phyloP scores from a whole-genome alignment of 2,329 filamentous ascomycete species.

The Aspergillus versicolor region DNA sequence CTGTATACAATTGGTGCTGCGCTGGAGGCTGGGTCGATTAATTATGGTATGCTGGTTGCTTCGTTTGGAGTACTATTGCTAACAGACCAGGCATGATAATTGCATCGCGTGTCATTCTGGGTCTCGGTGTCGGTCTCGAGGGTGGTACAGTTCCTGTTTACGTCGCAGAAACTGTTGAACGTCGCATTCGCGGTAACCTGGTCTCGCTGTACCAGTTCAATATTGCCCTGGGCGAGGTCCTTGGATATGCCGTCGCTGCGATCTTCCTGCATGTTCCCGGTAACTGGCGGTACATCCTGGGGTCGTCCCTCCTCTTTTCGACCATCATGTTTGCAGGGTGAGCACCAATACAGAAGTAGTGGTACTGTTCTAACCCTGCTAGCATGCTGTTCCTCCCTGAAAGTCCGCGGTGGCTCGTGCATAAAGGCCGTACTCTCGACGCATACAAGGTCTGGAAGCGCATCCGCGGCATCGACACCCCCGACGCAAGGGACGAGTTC shows the following conservation, averaged over 20 bases:
- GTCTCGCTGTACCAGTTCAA: slow-evolving; percentile 75
- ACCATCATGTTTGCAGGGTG: slow-evolving; percentile 52
- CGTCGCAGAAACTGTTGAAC: slow-evolving; percentile 67
- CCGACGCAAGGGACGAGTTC: slow-evolving; percentile 66
- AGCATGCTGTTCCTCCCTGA: slow-evolving; percentile 74
- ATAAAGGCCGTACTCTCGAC: slow-evolving; percentile 60
- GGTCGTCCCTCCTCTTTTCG: slow-evolving; percentile 69
- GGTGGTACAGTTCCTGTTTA: slow-evolving; percentile 74
- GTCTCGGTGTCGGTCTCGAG: slow-evolving; percentile 69
- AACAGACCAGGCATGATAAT: slow-evolving; percentile 60
- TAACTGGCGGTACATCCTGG: slow-evolving; percentile 73
- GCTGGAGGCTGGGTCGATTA: slow-evolving; percentile 65
- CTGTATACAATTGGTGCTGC: slow-evolving; percentile 70
- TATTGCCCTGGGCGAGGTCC: slow-evolving; percentile 71
- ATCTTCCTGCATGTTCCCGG: slow-evolving; percentile 70
- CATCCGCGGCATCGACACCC: slow-evolving; percentile 60
- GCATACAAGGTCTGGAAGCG: slow-evolving; percentile 71
- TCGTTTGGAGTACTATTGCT: not conserved
- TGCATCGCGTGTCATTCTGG: slow-evolving; percentile 65
- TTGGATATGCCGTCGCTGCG: slow-evolving; percentile 70
- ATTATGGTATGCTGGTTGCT: slow-evolving; percentile 48
- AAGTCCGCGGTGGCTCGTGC: slow-evolving; percentile 67
- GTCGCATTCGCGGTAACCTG: slow-evolving; percentile 66
- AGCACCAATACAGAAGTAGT: not conserved
- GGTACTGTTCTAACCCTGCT: slow-evolving; percentile 13